Base-by-base conservation (phyloP, 192 early-diverging fungal genomes). In the Backusella westeae region DNA sequence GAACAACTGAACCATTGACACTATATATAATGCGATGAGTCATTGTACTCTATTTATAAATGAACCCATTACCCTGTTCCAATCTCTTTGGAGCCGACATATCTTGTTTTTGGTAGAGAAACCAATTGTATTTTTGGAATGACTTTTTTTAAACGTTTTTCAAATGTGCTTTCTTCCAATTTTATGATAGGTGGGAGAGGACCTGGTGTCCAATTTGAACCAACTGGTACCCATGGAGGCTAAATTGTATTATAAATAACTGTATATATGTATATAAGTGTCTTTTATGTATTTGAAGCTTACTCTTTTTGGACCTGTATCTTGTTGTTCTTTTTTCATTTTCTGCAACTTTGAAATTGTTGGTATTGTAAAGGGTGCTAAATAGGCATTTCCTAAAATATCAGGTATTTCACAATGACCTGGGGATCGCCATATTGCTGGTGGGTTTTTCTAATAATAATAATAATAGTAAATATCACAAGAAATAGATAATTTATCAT, bases 1-100 rank as follows among this genome's bases (percentile, higher is more conserved):
- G 77, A 34, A 82, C 66, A 10, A 82, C 81, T 15, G 81, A 70
- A 17, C 81, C 81, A 72, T 82, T 82, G 7, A 78, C 81, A 34
- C 69, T 78, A 74, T 36, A 52, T 29, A 74, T 14, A 19, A 70
- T 23, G 19, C n/a, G 21, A 4, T 34, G 29, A 59, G 32, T 66
- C 26, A 9, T 34, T 66, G 14, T 8, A 10, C 9, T 39, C 38
- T 39, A 10, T 34, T 66, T 32, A 15, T 10, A 21, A 53, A 29
- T 44, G 7, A 38, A 1, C 2, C 19, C 2, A 34, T 77, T 77
- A 72, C 71, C 80, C 80, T 23, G 80, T 78, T 29, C 80, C 80
- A 53, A 82, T 78, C 52, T 82, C 76, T 59, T 78, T 72, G 19
- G 71, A 77, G 21, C 73, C 72, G 23, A 67, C 67, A 38, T 75